Percentiles rank a stretch among this genome's conserved stretches.
These are phyloP conservation scores for Cryptococcus depauperatus DNA, from an alignment of 1,284 basidiomycete genomes.

Conservation along the genomic window DNA sequence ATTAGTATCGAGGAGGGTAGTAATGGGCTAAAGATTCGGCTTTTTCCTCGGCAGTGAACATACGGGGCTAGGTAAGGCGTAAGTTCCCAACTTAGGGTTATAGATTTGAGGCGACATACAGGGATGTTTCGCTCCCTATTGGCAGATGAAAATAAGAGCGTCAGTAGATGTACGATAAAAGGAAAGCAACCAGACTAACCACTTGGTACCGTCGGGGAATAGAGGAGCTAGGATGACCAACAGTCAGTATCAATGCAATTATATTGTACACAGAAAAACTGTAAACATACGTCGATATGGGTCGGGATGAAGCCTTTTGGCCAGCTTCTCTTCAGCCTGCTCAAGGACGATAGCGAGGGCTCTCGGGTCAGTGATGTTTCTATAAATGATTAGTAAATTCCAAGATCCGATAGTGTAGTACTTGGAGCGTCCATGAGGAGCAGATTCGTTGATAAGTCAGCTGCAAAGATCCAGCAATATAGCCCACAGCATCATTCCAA, in stretches of 20 bases:
- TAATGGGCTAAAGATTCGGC: slow-evolving; percentile 28
- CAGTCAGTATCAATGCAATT: background rate
- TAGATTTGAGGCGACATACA: slow-evolving; percentile 23
- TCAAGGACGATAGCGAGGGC: slow-evolving; percentile 71
- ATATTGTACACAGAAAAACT: slow-evolving; percentile 46
- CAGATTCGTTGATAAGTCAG: too few relatives aligned
- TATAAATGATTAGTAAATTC: too few relatives aligned
- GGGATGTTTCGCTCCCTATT: slow-evolving; percentile 47
- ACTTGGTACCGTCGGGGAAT: slow-evolving; percentile 79
- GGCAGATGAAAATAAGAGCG: background rate
- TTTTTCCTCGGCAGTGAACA: slow-evolving; percentile 38
- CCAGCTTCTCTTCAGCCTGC: slow-evolving; percentile 70
- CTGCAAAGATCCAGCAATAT: too few relatives aligned
- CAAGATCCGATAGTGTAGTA: background rate
- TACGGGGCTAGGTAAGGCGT: slow-evolving; percentile 27
- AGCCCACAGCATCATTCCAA: too few relatives aligned
- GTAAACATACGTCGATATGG: slow-evolving; percentile 91
- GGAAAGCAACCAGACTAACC: slow-evolving; percentile 50
- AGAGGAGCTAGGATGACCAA: slow-evolving; percentile 42
- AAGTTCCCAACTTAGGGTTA: background rate
- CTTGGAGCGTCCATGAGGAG: background rate
- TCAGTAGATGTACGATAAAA: background rate
- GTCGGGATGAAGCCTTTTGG: slow-evolving; percentile 68
- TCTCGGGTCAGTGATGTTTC: slow-evolving; percentile 79
- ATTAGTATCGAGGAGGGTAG: slow-evolving; percentile 14